Evolutionary conservation across 2,329 filamentous ascomycete species (phyloP).

Genomic region (Hymenoscyphus fraxineus): DNA sequence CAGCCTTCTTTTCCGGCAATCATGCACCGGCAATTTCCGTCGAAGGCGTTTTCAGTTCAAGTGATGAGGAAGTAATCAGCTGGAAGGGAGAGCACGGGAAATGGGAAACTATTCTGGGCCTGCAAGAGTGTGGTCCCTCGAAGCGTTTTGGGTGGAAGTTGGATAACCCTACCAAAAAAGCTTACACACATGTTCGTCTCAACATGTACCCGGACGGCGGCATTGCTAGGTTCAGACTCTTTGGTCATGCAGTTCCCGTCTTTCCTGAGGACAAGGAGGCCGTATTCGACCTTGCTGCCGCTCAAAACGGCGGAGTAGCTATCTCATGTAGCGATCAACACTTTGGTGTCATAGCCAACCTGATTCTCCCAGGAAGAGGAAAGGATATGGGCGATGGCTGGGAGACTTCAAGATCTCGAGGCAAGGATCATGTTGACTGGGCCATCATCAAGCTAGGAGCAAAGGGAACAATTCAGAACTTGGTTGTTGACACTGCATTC

Average conservation of each 20-base stretch:
- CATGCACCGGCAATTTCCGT: conserved; percentile 76
- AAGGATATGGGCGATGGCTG: conserved; percentile 87
- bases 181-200: conserved; percentile 74
- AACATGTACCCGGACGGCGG: conserved; percentile 86
- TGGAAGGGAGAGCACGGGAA: conserved; percentile 56
- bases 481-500: conserved; percentile 77
- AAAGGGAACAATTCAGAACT: conserved; percentile 58
- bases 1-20: conserved; percentile 77
- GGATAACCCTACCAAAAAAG: conserved; percentile 53
- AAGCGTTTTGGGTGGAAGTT: conserved; percentile 73
- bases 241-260: conserved; percentile 71
- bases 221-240: conserved; percentile 75
- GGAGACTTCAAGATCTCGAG: conserved; percentile 75
- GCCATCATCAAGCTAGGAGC: conserved; percentile 71
- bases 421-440: conserved; percentile 73
- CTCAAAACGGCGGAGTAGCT: conserved; percentile 74
- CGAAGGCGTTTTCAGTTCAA: conserved; percentile 66
- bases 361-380: conserved; percentile 73
- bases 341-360: conserved; percentile 76
- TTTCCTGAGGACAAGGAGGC: conserved; percentile 64
- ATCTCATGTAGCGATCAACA: conserved; percentile 77
- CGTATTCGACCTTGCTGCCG: conserved; percentile 72
- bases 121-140: conserved; percentile 69
- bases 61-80: conserved; percentile 62
- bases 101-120: conserved; percentile 69